Percentiles rank a stretch among this genome's conserved stretches.
Conservation (phyloP, 805 yeast species). For the Candida oleophila region DNA sequence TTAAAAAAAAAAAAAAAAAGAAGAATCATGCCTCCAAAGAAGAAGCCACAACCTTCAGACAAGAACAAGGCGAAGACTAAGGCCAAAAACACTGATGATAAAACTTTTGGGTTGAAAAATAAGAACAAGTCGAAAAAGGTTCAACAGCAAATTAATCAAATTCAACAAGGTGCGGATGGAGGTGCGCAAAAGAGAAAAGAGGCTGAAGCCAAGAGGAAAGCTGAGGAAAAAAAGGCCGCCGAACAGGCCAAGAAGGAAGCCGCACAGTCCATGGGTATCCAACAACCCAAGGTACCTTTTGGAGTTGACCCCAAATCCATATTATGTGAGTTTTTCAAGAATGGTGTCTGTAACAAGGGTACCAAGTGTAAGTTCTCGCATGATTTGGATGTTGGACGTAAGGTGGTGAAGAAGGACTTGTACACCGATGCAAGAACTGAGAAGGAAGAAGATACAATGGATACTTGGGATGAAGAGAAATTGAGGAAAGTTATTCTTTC, state of each 20-base stretch:
- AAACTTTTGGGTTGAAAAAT: slow-evolving; percentile 93
- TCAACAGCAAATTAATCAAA: slow-evolving; percentile 56
- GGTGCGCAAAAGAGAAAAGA: slow-evolving; percentile 63
- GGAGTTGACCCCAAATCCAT: slow-evolving; percentile 98
- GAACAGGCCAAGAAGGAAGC: slow-evolving; percentile 90
- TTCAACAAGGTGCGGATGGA: slow-evolving; percentile 44
- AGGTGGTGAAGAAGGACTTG: slow-evolving; percentile 80
- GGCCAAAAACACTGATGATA: slow-evolving; percentile 70
- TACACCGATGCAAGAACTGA: slow-evolving; percentile 82
- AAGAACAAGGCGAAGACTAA: slow-evolving; percentile 66
- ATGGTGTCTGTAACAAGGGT: slow-evolving; percentile 82
- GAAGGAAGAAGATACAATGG: slow-evolving; percentile 87
- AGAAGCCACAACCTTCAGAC: slow-evolving; percentile 53
- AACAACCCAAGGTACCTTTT: slow-evolving; percentile 83
- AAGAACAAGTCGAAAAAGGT: slow-evolving; percentile 93
- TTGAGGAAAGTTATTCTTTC: slow-evolving; percentile 81
- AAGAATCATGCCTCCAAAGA: slow-evolving; percentile 75
- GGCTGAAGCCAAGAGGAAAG: slow-evolving; percentile 66
- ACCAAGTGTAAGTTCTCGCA: slow-evolving; percentile 90
- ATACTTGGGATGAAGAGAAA: slow-evolving; percentile 95
- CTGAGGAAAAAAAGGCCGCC: slow-evolving; percentile 84
- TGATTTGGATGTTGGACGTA: slow-evolving; percentile 81
- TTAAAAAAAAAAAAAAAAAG: slow-evolving; percentile 6
- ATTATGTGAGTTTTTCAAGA: slow-evolving; percentile 84
- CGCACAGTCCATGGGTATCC: slow-evolving; percentile 69